Evolutionary conservation across 169 alveolate species (phyloP).

Genomic region (Amoebophrya sp.): DNA sequence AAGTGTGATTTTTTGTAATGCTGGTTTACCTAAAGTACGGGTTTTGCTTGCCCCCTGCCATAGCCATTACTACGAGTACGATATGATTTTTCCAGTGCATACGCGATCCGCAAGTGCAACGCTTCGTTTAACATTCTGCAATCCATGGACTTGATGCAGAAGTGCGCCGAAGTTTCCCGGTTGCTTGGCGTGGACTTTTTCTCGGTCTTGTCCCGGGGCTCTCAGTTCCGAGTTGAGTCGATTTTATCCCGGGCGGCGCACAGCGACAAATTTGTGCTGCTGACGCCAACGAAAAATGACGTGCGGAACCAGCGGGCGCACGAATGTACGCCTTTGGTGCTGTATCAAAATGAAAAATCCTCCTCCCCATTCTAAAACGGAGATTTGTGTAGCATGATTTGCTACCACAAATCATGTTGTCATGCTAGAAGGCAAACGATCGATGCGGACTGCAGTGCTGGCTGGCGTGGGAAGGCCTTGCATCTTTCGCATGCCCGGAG

Average conservation of each 20-base stretch:
- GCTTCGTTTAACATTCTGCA: not conserved
- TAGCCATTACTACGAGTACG: too few relatives aligned
- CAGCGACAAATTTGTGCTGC: slow-evolving; percentile 42
- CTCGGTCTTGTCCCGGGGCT: slow-evolving; percentile 50
- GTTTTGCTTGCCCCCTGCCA: too few relatives aligned
- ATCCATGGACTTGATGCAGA: not conserved
- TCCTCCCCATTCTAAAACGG: too few relatives aligned
- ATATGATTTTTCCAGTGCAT: too few relatives aligned
- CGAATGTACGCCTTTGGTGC: not conserved
- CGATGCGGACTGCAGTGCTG: not conserved
- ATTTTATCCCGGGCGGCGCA: slow-evolving; percentile 48
- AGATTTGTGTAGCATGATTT: too few relatives aligned
- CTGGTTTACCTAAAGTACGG: too few relatives aligned
- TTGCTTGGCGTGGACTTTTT: slow-evolving; percentile 46
- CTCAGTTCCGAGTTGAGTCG: slow-evolving; percentile 52
- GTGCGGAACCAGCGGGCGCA: slow-evolving; percentile 7
- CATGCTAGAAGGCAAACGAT: not conserved
- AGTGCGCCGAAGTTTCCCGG: slow-evolving; percentile 42
- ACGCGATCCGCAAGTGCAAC: not conserved
- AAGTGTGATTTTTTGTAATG: too few relatives aligned
- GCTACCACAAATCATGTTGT: too few relatives aligned
- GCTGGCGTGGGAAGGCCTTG: too few relatives aligned
- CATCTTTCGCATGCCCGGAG: too few relatives aligned
- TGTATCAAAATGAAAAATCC: too few relatives aligned
- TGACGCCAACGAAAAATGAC: slow-evolving; percentile 37